phyloP scores from a whole-genome alignment of 2,329 filamentous ascomycete species.

The Penicillium brevicompactum region DNA sequence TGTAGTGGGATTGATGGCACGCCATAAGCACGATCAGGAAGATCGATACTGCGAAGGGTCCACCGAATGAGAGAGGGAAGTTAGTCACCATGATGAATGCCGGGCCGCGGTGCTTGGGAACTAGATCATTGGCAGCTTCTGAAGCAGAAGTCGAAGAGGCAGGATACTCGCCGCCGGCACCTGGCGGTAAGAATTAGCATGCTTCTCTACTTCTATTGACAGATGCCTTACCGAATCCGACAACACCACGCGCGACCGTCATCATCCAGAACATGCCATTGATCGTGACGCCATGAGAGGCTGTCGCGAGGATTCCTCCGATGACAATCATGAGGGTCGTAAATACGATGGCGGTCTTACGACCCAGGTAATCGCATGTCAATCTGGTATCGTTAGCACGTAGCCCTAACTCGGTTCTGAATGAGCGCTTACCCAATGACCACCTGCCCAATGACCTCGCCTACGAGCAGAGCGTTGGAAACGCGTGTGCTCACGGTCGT shows the following conservation, averaged over 20 bases:
- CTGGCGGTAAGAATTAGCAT: constrained; percentile 7
- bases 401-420: neutral
- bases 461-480: constrained; percentile 31
- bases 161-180: constrained; percentile 52
- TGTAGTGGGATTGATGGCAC: constrained; percentile 37
- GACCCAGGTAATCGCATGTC: constrained; percentile 50
- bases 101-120: constrained; percentile 41
- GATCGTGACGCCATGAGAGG: constrained; percentile 48
- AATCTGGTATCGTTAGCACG: constrained; percentile 21
- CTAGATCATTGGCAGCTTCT: constrained; percentile 53
- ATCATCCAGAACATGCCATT: constrained; percentile 58
- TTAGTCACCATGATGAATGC: constrained; percentile 54
- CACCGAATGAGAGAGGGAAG: constrained; percentile 44
- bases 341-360: constrained; percentile 49
- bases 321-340: constrained; percentile 52
- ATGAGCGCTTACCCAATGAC: constrained; percentile 25
- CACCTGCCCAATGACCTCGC: constrained; percentile 31
- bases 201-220: neutral
- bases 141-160: constrained; percentile 50
- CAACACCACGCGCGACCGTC: constrained; percentile 52
- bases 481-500: constrained; percentile 31
- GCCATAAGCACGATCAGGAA: constrained; percentile 51
- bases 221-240: constrained; percentile 44
- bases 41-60: constrained; percentile 47
- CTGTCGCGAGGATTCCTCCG: constrained; percentile 50